Base-by-base conservation (phyloP, 2,329 filamentous ascomycete species). In the Chrysoporthe cubensis region DNA sequence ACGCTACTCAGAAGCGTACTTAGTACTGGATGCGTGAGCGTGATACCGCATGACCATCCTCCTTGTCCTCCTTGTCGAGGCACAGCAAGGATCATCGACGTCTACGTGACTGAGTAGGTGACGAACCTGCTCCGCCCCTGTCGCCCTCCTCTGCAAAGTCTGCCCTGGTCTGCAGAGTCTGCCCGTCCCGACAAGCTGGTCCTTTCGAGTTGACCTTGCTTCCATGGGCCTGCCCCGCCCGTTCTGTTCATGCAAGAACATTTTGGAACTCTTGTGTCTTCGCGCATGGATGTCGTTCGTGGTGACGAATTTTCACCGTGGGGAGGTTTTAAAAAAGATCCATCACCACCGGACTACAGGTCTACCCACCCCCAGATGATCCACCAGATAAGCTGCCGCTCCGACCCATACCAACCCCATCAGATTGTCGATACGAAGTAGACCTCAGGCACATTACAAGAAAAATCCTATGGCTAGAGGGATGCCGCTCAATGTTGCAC, bases 341-440 rank as follows among this genome's bases (percentile, higher is more conserved):
- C 54, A 58, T 58, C 34, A 58, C 40, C 16, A 26, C 9, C 37
- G 7, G 37, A 9, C 37, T 40, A 40, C 37, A 40, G 37, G 37
- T 40, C 16, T 42, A 40, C 26, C 57, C 63, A 50, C 52, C 54
- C 52, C 52, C 63, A 58, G 18, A 65, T 11, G 43, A 14, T 58
- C 52, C 63, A 59, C 63, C 42, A 48, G 63, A 65, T 65, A 65
- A 65, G 63, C 43, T 59, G 63, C 63, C 63, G 63, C 63, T 16
- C 54, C 63, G 44, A 34, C 46, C 63, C 52, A 44, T 58, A 43
- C 52, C 26, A 48, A 40, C 18, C 52, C 63, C 52, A 58, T 57
- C 8, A 34, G 50, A 32, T 13, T 54, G 21, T 54, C 21, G 13
- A 21, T 13, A 11, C 48, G n/a, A 7, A 21, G 13, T 40, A 54